These are phyloP conservation scores for Scutellaria barbata DNA, from an alignment of 257 asterid species.

Conservation along the genomic window DNA sequence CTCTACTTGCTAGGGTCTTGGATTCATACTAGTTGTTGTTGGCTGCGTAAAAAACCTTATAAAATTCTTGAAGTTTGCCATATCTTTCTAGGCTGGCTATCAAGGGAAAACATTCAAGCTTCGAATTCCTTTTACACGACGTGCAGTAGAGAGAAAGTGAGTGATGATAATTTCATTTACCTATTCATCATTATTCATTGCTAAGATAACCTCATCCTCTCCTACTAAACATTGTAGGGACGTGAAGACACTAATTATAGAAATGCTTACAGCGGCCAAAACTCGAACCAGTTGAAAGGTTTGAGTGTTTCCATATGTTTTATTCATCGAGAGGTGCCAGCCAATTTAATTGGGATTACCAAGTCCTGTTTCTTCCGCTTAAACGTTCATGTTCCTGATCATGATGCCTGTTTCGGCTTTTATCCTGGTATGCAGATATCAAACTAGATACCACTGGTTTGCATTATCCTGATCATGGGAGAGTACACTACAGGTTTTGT, in stretches of 20 bases:
- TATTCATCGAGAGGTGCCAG: too few species aligned
- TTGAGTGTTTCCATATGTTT: too few species aligned
- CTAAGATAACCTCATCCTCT: too few species aligned
- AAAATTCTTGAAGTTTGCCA: background rate
- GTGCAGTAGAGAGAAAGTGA: slow-evolving; percentile 81
- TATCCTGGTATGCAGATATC: too few species aligned
- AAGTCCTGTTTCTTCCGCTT: too few species aligned
- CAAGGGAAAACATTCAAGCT: slow-evolving; percentile 70
- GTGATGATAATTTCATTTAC: slow-evolving; percentile 33
- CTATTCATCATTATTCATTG: background rate
- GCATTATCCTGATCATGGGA: too few species aligned
- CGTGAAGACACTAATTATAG: slow-evolving; percentile 43
- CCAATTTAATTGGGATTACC: too few species aligned
- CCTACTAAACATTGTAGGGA: slow-evolving; percentile 27
- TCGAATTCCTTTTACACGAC: slow-evolving; percentile 80
- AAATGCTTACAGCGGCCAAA: slow-evolving; percentile 43
- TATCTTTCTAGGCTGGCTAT: slow-evolving; percentile 57
- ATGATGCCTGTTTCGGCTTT: too few species aligned
- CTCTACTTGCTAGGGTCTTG: background rate
- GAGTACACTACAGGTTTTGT: too few species aligned
- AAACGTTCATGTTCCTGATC: too few species aligned
- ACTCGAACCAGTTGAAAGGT: slow-evolving; percentile 12
- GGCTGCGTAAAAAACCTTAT: background rate
- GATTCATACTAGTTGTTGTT: background rate
- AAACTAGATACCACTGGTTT: too few species aligned